phyloP scores from a whole-genome alignment of 352 stramenopile genomes.

The Pythium sukuiense region DNA sequence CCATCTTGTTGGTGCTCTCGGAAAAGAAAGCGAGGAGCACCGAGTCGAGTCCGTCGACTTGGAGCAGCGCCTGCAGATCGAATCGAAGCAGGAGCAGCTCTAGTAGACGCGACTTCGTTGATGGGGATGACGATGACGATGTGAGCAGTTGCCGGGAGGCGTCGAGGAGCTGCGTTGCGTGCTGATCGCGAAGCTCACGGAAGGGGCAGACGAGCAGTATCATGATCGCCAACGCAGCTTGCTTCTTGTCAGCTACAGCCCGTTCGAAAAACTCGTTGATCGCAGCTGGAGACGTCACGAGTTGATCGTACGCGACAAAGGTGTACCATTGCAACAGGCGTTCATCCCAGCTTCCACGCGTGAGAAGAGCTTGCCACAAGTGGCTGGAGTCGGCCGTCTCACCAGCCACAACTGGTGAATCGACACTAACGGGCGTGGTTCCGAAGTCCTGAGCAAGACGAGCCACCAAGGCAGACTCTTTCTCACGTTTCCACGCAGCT shows the following conservation, averaged over 20 bases:
- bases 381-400: not conserved
- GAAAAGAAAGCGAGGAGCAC: constrained; percentile 37
- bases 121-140: constrained; percentile 13
- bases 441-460: constrained; percentile 45
- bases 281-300: constrained; percentile 25
- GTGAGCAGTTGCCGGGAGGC: constrained; percentile 5
- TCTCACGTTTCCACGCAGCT: constrained; percentile 42
- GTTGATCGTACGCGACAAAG: constrained; percentile 41
- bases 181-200: constrained; percentile 39
- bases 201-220: constrained; percentile 68
- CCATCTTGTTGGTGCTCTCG: constrained; percentile 19
- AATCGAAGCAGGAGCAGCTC: constrained; percentile 69
- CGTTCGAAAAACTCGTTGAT: constrained; percentile 45
- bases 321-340: constrained; percentile 57
- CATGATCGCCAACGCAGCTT: constrained; percentile 36
- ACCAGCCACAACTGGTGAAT: not conserved
- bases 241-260: constrained; percentile 32
- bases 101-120: constrained; percentile 28
- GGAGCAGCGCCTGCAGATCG: constrained; percentile 43
- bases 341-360: constrained; percentile 46
- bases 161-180: constrained; percentile 35
- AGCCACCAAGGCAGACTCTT: constrained; percentile 31
- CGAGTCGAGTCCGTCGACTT: constrained; percentile 40
- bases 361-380: constrained; percentile 48
- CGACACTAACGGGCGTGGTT: not conserved